phyloP scores from a whole-genome alignment of 345 rosid species.

The Citropsis articulata region DNA sequence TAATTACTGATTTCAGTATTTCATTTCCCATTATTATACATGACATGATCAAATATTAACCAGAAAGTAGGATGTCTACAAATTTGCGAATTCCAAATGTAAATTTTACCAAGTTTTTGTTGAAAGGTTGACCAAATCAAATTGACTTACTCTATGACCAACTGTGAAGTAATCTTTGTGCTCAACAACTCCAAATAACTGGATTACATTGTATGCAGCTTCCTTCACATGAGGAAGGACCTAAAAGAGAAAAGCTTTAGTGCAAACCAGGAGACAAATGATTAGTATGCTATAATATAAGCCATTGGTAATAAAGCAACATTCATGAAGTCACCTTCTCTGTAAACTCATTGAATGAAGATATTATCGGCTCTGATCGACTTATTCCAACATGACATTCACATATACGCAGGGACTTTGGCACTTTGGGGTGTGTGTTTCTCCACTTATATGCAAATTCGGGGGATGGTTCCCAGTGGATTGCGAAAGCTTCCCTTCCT shows the following conservation, averaged over 20 bases:
- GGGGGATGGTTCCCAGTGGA: constrained; percentile 97
- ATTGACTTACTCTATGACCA: constrained; percentile 95
- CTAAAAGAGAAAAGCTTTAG: constrained; percentile 30
- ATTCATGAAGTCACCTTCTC: constrained; percentile 51
- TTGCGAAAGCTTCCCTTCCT: constrained; percentile 76
- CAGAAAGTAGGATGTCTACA: not conserved
- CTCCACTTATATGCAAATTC: constrained; percentile 82
- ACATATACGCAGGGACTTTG: constrained; percentile 83
- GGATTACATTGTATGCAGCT: constrained; percentile 92
- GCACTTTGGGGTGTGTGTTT: constrained; percentile 48
- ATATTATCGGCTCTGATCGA: constrained; percentile 77
- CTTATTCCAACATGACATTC: constrained; percentile 98
- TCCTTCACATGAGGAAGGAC: constrained; percentile 89
- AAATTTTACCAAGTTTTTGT: not conserved
- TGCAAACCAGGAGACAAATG: not conserved
- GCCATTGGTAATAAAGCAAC: constrained; percentile 3
- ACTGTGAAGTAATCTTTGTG: constrained; percentile 93
- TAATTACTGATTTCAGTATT: not conserved
- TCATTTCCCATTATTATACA: not conserved
- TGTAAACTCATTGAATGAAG: constrained; percentile 74
- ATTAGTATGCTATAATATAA: not conserved
- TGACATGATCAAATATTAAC: not conserved
- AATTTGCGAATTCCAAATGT: not conserved
- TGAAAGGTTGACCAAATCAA: no score
- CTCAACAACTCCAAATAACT: constrained; percentile 86